Conservation (phyloP, 352 stramenopile species). For the Globisporangium perplexum region DNA sequence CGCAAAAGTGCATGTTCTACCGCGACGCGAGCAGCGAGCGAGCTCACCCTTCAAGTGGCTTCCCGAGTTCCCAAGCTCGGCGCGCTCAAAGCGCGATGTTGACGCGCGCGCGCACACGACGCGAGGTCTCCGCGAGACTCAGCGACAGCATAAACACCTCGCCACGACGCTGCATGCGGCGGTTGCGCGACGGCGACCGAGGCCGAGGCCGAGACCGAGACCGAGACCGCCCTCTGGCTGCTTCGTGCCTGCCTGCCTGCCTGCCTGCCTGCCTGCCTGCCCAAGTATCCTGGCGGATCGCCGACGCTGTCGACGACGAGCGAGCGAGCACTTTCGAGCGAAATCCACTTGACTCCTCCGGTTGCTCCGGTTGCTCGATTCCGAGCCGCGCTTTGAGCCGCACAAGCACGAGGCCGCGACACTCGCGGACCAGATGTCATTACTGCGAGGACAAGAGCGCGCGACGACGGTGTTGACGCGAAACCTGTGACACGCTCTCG, state of each 20-base stretch:
- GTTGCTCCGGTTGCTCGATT: neutral
- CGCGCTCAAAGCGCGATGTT: neutral
- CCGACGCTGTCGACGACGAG: no score
- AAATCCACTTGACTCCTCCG: neutral
- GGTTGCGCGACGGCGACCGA: neutral
- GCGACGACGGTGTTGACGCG: neutral
- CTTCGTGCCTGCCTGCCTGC: no score
- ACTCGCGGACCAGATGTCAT: neutral
- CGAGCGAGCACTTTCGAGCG: no score
- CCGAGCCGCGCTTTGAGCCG: no score
- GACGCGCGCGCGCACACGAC: neutral
- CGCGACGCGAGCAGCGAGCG: no score
- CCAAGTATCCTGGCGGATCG: no score
- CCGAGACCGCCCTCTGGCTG: no score
- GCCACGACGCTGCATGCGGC: no score
- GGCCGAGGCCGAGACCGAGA: no score
- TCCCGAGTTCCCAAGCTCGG: neutral
- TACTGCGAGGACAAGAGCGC: neutral
- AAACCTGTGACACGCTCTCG: neutral
- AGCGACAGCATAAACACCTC: neutral
- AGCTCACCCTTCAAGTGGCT: neutral
- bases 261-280: no score
- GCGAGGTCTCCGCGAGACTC: neutral
- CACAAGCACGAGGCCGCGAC: neutral
- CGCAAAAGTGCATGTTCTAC: neutral